Base-by-base conservation (phyloP, 495 filamentous ascomycete genomes). In the Parathielavia hyrcaniae region DNA sequence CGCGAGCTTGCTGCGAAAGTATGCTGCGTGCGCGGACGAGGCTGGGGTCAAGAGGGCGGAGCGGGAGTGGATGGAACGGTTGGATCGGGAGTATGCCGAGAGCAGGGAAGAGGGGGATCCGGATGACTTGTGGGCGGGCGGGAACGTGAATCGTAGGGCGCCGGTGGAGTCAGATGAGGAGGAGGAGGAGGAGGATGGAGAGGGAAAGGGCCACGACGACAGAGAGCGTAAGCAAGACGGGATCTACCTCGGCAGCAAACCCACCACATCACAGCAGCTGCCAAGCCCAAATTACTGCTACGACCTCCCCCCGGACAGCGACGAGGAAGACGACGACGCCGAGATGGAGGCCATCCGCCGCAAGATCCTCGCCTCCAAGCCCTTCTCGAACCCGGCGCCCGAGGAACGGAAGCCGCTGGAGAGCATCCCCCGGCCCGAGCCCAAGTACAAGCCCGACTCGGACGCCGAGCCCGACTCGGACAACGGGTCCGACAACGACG, bases 281-380 rank as follows among this genome's bases (percentile, higher is more conserved):
- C 19, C 35, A 22, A 46, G 71, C 69, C 32, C 75, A 73, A 80
- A 73, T 64, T 84, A 92, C 62, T 84, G 83, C 1, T 88, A 84
- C 56, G 86, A 82, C 22, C 81, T 92, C 40, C 87, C 88, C 38
- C 86, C 86, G 6, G 86, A 86, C 19, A 45, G 41, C 40, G 61
- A 59, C 20, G 85, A 62, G 10, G 61, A 88, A 12, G 85, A 88
- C 64, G 88, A 89, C 47, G 87, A 87, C 55, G 88, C 85, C 55
- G 87, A 95, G 66, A 97, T 96, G 88, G 91, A 89, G 41, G 90
- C 93, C 62, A 83, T 98, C 30, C 78, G 93, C 40, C 83, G 83
- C 41, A 86, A 87, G 63, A 88, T 96, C 20, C 77, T 97, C 4
- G 84, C 81, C 2, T 96, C 92, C 5, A 96, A 91, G 62, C 79